Evolutionary conservation across 1,284 basidiomycete species (phyloP), one percentile per base, ranked within the genome.

Genomic region (Singerocomus rubriflavus): DNA sequence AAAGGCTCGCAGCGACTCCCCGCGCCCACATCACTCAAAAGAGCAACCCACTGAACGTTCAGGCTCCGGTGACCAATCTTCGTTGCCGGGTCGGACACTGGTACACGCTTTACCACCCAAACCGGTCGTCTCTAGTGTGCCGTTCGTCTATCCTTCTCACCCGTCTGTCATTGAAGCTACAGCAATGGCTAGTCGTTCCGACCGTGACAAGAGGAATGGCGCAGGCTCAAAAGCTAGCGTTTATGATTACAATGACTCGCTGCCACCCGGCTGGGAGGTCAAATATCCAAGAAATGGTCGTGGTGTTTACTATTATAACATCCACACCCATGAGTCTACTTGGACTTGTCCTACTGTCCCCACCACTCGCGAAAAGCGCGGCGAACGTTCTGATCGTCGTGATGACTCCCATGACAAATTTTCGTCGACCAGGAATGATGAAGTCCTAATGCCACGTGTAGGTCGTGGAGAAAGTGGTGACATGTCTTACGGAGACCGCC

Each of bases 21-120:
- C 61, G 2, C 42, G 4, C 31, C 35, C 39, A 21, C 32, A n/a
- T 13, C 50, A 44, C 14, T 30, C 43, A 35, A 61, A 62, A 57
- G 67, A 69, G 51, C 53, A 56, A 57, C 46, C 61, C 53, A 44
- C 57, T 50, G 51, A 66, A 36, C 58, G 5, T 32, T 32, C 48
- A 6, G 54, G 41, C 27, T 30, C 46, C 1, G 31, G 63, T 39
- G 68, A 71, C 47, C 69, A 69, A 26, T 61, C 72, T 39, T 43
- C 60, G 38, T 43, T 59, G 30, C 56, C 57, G 45, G 50, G 61
- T 41, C 62, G 75, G 36, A 67, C 66, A 40, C 62, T 78, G 41
- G 81, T 76, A 10, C 87, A 88, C 61, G 84, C 84, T 16, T 74
- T 89, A 14, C 86, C 86, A 21, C 80, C 87, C 4, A 89, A 89